Base-by-base conservation (phyloP, 257 asterid genomes). In the Ehretia macrophylla region DNA sequence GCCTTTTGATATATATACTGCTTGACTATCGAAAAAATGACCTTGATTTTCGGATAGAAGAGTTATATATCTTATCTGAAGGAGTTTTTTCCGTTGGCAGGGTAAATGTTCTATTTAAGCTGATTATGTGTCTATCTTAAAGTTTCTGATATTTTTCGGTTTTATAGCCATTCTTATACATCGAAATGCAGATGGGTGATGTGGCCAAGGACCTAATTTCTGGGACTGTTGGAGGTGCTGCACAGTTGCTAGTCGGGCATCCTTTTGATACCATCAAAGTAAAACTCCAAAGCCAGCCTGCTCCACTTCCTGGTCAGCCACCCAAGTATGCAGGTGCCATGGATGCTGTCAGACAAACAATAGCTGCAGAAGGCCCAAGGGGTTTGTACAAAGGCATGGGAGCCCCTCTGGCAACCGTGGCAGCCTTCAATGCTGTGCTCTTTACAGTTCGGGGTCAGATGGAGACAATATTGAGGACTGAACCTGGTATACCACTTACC, bases 351-450 rank as follows among this genome's bases (percentile, higher is more conserved):
- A 84, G 74, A 64, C 88, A 88, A 79, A 92, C 99, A 52, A 0
- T 92, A 58, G 87, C 97, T 35, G 90, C 95, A 20, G 99, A 92
- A 82, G 97, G 99, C 42, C 84, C 97, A 11, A 64, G 78, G 68
- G 99, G 99, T 27, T 70, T 91, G 77, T 92, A 82, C 79, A 88
- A 88, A 71, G 97, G 95, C 46, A 92, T 92, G 98, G 98, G 97
- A 9, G 98, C 98, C 21, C 89, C 80, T 57, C 87, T 89, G 18
- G 97, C 97, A 22, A 88, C 97, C 1, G 95, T 88, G 40, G 95
- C 97, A 1, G 95, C 95, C 65, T 81, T 88, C 64, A 88, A 88
- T 46, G 97, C 97, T 0, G 63, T 88, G 65, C 95, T 85, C 14
- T 88, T 85, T 76, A 52, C 94, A 0, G 95, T 88, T 35, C 75